phyloP scores from a whole-genome alignment of 2,329 filamentous ascomycete species.

The Claviceps africana region DNA sequence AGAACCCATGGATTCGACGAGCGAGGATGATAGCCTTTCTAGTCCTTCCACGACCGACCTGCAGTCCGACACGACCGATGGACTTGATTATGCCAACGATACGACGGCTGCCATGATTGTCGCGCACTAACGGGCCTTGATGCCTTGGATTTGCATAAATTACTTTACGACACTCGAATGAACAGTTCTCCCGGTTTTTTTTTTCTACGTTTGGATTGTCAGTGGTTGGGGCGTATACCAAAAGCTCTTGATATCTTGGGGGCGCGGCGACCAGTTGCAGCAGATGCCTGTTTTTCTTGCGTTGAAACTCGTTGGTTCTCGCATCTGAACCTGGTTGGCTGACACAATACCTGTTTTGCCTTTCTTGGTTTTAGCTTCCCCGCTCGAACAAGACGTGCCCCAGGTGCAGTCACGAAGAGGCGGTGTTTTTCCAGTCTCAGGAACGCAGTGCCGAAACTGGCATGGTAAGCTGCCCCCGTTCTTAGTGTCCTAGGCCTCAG shows the following conservation, averaged over 20 bases:
- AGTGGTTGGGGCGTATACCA: background rate
- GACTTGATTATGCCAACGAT: constrained; percentile 11
- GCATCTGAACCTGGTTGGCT: constrained; percentile 25
- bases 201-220: background rate
- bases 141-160: background rate
- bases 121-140: background rate
- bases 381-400: constrained; percentile 78
- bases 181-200: background rate
- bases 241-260: background rate
- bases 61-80: constrained; percentile 10
- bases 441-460: constrained; percentile 93
- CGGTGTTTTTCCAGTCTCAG: constrained; percentile 98
- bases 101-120: constrained; percentile 8
- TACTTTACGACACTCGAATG: background rate
- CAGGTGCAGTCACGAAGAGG: constrained; percentile 71
- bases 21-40: background rate
- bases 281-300: constrained; percentile 10
- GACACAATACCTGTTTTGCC: constrained; percentile 20
- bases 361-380: constrained; percentile 56
- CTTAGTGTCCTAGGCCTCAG: background rate
- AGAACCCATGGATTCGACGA: constrained; percentile 15
- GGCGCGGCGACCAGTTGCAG: constrained; percentile 5
- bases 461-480: constrained; percentile 55
- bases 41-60: constrained; percentile 4
- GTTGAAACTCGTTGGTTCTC: constrained; percentile 13